Base-by-base conservation (phyloP, 495 filamentous ascomycete genomes). In the Oleoguttula mirabilis region DNA sequence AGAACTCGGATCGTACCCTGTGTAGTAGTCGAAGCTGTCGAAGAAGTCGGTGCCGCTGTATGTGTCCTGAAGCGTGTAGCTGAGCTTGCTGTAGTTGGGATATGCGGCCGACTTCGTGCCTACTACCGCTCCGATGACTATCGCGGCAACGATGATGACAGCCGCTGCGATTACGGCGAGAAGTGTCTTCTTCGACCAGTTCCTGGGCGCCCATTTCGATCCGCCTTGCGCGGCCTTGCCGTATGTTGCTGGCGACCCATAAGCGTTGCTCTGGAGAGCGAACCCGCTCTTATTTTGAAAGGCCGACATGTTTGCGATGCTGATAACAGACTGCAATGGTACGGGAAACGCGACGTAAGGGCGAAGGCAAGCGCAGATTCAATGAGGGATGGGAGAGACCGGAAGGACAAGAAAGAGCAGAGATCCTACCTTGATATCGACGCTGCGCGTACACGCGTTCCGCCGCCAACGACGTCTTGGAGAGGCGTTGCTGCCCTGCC, bases 11-110 rank as follows among this genome's bases (percentile, higher is more conserved):
- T 76, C 72, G 28, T 66, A 62, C 6, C 58, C 68, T 1, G 65
- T 64, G 41, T 66, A 75, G 44, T 72, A 76, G 32, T 68, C 54
- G 43, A 76, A 75, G 17, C 65, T 56, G 16, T 73, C 62, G 38
- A 73, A 71, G 50, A 76, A 75, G 2, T 51, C 48, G 0, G 54
- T 38, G 1, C 70, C 72, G 3, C 57, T 49, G 46, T 74, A 76
- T 10, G 59, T 66, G 43, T 78, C 70, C 5, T 63, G 55, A n/a
- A 77, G 47, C 11, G 41, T 56, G 48, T 78, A 78, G 17, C 58
- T 52, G 20, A 78, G 39, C 10, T 58, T 51, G 17, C 47, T 57
- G 44, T 78, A 78, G 36, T 75, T 55, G 1, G 74, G 74, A 52
- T 78, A 76, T 15, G 58, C 57, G 31, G 64, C 67, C 1, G 60